phyloP scores from a whole-genome alignment of 108 stramenopile genomes.

The Parietichytrium sp. region DNA sequence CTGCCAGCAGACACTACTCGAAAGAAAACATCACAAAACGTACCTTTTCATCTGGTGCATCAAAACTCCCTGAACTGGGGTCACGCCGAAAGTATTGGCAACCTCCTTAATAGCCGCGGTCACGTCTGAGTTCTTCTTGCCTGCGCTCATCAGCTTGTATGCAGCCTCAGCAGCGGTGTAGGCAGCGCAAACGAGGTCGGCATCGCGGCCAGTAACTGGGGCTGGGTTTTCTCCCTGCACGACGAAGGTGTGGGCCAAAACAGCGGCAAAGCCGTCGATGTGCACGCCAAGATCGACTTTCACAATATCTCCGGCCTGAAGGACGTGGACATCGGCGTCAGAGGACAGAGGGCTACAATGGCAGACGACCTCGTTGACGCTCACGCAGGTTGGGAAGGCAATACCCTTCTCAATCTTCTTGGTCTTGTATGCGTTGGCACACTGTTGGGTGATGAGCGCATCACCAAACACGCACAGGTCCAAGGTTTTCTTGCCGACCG shows the following conservation, averaged over 20 bases:
- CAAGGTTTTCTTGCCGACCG: constrained; percentile 81
- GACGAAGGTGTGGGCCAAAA: constrained; percentile 91
- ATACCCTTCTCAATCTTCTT: constrained; percentile 89
- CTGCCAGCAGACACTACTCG: not conserved
- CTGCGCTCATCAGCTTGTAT: constrained; percentile 79
- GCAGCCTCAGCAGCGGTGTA: constrained; percentile 95
- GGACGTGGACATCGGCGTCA: constrained; percentile 63
- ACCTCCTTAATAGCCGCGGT: constrained; percentile 86
- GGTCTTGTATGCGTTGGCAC: constrained; percentile 75
- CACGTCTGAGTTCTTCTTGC: constrained; percentile 69
- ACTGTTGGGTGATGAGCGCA: constrained; percentile 64
- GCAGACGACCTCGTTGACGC: constrained; percentile 96
- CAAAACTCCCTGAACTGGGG: constrained; percentile 82
- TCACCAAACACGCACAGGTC: constrained; percentile 76
- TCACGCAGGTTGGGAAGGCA: constrained; percentile 97
- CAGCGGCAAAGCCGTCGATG: constrained; percentile 97
- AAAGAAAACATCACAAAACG: not conserved
- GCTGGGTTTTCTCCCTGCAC: constrained; percentile 49
- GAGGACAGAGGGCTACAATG: constrained; percentile 88
- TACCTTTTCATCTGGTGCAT: constrained; percentile 98
- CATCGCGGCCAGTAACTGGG: constrained; percentile 49
- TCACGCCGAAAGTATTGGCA: constrained; percentile 87
- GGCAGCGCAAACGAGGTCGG: constrained; percentile 85
- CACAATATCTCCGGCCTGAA: constrained; percentile 92
- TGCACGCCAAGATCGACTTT: constrained; percentile 99